Evolutionary conservation across 106 monocot genomes (phyloP), one percentile per base, ranked within the genome.

Genomic region (Acanthochlamys bracteata): DNA sequence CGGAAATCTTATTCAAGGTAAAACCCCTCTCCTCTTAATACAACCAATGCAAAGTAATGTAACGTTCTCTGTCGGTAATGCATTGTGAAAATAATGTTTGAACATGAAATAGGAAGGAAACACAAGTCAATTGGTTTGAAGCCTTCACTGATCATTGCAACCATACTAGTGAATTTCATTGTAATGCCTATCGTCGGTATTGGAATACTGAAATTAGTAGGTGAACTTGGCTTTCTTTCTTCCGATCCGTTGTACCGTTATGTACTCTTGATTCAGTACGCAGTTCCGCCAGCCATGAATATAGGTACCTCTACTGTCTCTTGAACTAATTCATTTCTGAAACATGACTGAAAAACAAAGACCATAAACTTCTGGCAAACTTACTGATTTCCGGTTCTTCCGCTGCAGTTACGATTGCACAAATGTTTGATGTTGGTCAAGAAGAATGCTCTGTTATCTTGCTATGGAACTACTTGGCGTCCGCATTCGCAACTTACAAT

Each of bases 371-470:
- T 41, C 15, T 23, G 0, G 12, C 49, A 4, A 9, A 49, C 49
- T 2, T 4, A 49, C 33, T 33, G 33, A 33, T 33, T 49, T 49
- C 49, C 10, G 17, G 9, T 2, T 49, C 15, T 2, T 14, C 13
- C 10, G 24, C 51, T 70, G 66, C 77, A 86, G 90, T 83, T 39
- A 83, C 86, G 24, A 90, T 90, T 82, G 70, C 83, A 55, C 82
- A 86, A 67, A 61, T 86, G 39, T 86, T 83, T 66, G 55, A 83
- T 64, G 75, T 83, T 39, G 86, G 75, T 24, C 83, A 80, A 43
- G 80, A 90, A 70, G 85, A 90, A 61, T 90, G 86, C 69, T 86
- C 90, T 11, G 81, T 89, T 4, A 66, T 89, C 10, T 80, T 89
- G 52, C 65, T 89, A 8, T 89, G 89, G 89, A 82, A 79, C 7